phyloP scores from a whole-genome alignment of 306 rosid genomes.

The Quercus dentata region DNA sequence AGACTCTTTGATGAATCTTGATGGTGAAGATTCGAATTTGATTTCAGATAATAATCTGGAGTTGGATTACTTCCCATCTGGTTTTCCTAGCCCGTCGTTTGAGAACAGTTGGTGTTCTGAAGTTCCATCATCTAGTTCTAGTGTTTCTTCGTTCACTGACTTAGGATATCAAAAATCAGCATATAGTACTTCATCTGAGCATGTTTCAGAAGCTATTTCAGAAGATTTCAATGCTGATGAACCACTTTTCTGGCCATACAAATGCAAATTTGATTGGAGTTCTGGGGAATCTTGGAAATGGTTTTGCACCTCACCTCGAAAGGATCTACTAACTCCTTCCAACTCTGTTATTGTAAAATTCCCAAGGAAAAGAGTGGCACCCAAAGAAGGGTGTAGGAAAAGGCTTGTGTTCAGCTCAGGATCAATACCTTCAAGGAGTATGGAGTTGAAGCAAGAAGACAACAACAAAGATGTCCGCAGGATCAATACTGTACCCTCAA shows the following conservation, averaged over 20 bases:
- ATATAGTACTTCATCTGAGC: conserved; percentile 6
- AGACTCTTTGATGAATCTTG: conserved; percentile 38
- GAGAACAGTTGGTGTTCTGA: conserved; percentile 4
- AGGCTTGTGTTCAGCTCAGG: conserved; percentile 11
- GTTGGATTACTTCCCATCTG: not conserved
- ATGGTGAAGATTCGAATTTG: conserved; percentile 26
- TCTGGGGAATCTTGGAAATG: conserved; percentile 28
- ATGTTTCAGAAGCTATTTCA: conserved; percentile 4
- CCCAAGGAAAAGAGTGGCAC: not conserved
- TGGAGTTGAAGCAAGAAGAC: not conserved
- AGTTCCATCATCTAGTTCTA: conserved; percentile 11
- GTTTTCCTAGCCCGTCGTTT: conserved; percentile 22
- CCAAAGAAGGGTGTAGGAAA: conserved; percentile 14
- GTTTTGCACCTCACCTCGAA: conserved; percentile 40
- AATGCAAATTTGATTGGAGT: conserved; percentile 28
- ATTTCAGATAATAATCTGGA: conserved; percentile 13
- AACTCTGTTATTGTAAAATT: not conserved
- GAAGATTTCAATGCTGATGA: conserved; percentile 23
- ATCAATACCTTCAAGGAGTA: conserved; percentile 16
- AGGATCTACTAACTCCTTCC: not conserved
- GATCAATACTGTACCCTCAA: conserved; percentile 22
- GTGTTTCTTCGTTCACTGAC: not conserved
- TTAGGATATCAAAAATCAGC: not conserved
- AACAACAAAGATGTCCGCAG: not conserved
- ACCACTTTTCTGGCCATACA: conserved; percentile 62